Evolutionary conservation across 805 yeast genomes (phyloP).

Genomic region (Candida xiaguanensis): DNA sequence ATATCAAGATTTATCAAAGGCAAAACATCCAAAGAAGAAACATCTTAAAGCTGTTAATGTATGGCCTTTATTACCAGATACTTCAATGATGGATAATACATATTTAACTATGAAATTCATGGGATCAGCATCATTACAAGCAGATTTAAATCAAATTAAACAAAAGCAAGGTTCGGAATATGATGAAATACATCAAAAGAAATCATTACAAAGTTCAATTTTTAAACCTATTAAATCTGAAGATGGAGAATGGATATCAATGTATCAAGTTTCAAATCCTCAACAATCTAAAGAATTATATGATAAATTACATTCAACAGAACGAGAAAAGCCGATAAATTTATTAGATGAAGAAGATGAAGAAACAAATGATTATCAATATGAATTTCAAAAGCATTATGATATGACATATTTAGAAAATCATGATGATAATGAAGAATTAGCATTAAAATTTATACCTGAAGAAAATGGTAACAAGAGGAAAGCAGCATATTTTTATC

Average conservation of each 20-base stretch:
- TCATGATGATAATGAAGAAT: constrained; percentile 53
- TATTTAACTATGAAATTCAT: constrained; percentile 61
- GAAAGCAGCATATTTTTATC: constrained; percentile 67
- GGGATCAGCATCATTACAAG: constrained; percentile 49
- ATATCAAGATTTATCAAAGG: constrained; percentile 35
- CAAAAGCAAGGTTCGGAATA: constrained; percentile 23
- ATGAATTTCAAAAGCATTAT: constrained; percentile 70
- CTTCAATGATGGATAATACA: constrained; percentile 81
- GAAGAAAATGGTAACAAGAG: constrained; percentile 39
- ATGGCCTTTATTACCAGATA: constrained; percentile 85
- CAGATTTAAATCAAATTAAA: constrained; percentile 31
- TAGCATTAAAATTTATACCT: constrained; percentile 56
- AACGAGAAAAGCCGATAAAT: constrained; percentile 39
- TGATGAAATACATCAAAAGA: constrained; percentile 30
- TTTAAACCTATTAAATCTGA: constrained; percentile 71
- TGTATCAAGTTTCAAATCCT: constrained; percentile 25
- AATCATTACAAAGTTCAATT: constrained; percentile 53
- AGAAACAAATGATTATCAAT: constrained; percentile 44
- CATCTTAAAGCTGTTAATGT: constrained; percentile 68
- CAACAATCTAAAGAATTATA: constrained; percentile 21
- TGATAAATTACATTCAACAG: constrained; percentile 33
- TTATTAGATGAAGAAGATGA: constrained; percentile 44
- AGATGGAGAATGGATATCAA: constrained; percentile 74
- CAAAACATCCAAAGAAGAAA: constrained; percentile 78
- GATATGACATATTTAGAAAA: constrained; percentile 60